phyloP scores from a whole-genome alignment of 768 basidiomycete species.

The Paxillus ammoniavirescens region DNA sequence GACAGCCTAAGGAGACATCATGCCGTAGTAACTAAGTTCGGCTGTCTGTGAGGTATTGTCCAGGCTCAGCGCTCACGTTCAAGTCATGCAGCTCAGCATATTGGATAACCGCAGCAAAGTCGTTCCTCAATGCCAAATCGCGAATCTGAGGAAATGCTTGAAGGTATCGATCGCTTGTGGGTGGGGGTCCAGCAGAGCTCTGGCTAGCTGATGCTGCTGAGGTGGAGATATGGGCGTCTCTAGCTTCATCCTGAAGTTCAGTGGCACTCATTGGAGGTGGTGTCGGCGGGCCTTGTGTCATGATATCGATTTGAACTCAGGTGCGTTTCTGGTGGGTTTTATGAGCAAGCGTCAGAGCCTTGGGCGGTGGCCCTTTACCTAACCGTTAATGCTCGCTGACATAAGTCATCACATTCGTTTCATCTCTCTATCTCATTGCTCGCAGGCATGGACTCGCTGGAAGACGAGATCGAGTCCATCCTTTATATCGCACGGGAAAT shows the following conservation, averaged over 20 bases:
- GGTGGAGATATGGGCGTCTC: constrained; percentile 14
- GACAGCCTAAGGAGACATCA: constrained; percentile 27
- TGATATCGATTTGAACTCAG: constrained; percentile 14
- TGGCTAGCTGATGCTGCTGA: constrained; percentile 3
- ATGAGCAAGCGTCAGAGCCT: neutral
- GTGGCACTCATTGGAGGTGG: constrained; percentile 58
- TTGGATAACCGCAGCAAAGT: constrained; percentile 42
- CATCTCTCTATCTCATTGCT: neutral
- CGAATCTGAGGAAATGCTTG: constrained; percentile 43
- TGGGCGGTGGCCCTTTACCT: neutral
- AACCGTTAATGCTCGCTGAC: constrained; percentile 14
- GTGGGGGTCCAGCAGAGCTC: constrained; percentile 12
- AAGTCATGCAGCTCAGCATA: constrained; percentile 53
- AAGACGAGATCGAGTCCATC: constrained; percentile 87
- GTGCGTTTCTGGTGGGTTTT: constrained; percentile 7
- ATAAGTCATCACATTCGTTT: constrained; percentile 15
- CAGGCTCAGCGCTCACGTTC: constrained; percentile 38
- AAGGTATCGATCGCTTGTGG: constrained; percentile 39
- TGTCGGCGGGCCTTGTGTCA: constrained; percentile 62
- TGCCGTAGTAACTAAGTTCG: neutral
- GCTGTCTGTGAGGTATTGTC: no score
- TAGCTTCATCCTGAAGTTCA: constrained; percentile 56
- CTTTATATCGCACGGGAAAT: constrained; percentile 89
- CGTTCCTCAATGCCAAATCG: constrained; percentile 43
- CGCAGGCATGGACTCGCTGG: constrained; percentile 48